Conservation (phyloP, 441 rosid genomes). For the Omphalea diandra region DNA sequence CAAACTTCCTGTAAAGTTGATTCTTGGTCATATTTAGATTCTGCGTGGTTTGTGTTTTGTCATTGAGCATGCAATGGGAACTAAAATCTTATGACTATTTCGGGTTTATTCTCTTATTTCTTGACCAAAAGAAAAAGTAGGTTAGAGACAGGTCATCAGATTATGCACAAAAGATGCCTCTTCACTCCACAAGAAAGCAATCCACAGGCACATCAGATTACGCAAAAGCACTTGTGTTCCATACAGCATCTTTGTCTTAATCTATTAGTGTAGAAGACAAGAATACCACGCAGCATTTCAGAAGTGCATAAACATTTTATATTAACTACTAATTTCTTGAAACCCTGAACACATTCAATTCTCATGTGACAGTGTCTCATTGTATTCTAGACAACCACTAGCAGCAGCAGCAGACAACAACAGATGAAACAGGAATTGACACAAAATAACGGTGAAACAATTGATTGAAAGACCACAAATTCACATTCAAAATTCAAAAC, state of each 20-base stretch:
- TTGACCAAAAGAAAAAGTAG: too few relatives aligned
- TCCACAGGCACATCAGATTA: not conserved
- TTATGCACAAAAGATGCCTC: not conserved
- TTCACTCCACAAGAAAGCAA: not conserved
- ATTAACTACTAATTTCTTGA: not conserved
- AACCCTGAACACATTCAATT: not conserved
- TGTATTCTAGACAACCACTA: not conserved
- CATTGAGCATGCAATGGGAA: too few relatives aligned
- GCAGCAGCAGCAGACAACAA: not conserved
- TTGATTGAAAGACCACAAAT: not conserved
- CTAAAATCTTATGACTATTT: too few relatives aligned
- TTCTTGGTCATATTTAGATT: too few relatives aligned
- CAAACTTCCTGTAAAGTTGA: too few relatives aligned
- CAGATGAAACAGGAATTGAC: not conserved
- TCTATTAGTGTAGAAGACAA: too few relatives aligned
- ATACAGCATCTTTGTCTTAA: too few relatives aligned
- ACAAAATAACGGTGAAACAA: not conserved
- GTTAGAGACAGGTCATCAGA: not conserved
- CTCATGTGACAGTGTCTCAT: not conserved
- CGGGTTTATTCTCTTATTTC: not conserved
- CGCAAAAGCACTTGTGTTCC: not conserved
- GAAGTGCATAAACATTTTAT: too few relatives aligned
- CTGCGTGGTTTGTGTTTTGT: too few relatives aligned
- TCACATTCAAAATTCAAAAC: slow-evolving; percentile 20
- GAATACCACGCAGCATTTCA: too few relatives aligned